Percentiles rank a stretch among this genome's conserved stretches.
Conservation (phyloP, 371 early-diverging fungal genomes). For the Mortierella sp. region DNA sequence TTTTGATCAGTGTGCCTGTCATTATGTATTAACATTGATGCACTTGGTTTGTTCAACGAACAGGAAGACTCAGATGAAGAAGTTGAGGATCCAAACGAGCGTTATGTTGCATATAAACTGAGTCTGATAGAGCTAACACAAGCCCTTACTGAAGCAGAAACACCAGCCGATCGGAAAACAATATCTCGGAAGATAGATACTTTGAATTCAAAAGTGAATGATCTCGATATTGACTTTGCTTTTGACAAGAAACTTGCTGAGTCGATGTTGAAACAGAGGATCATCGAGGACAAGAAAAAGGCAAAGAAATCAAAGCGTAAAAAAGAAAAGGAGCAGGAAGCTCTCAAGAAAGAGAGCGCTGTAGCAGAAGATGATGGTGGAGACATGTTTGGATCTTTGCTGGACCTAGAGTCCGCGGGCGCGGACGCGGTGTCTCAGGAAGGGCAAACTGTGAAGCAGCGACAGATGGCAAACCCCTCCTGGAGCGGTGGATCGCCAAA, state of each 20-base stretch:
- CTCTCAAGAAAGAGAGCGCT: constrained; percentile 13
- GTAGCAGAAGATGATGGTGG: constrained; percentile 7
- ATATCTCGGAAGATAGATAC: constrained; percentile 60
- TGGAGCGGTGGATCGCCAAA: constrained; percentile 67
- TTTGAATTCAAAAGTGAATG: constrained; percentile 61
- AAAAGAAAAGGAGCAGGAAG: constrained; percentile 38
- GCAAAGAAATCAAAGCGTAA: constrained; percentile 45
- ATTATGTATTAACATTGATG: constrained; percentile 29
- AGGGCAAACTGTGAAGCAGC: constrained; percentile 33
- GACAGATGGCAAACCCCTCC: constrained; percentile 47
- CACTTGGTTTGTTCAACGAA: constrained; percentile 4
- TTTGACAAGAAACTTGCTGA: constrained; percentile 62
- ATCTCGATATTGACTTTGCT: constrained; percentile 65
- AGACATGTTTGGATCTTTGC: constrained; percentile 48
- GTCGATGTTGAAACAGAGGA: constrained; percentile 43
- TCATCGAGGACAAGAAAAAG: constrained; percentile 54
- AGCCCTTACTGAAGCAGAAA: constrained; percentile 48
- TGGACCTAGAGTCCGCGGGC: constrained; percentile 30
- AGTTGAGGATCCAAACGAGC: constrained; percentile 51
- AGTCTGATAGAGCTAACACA: constrained; percentile 23
- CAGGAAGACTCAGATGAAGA: constrained; percentile 45
- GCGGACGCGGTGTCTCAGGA: neutral
- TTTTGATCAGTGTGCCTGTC: neutral
- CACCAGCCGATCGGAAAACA: constrained; percentile 51
- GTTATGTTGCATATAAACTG: constrained; percentile 44